phyloP scores from a whole-genome alignment of 768 basidiomycete genomes.

The Mycena latifolia region DNA sequence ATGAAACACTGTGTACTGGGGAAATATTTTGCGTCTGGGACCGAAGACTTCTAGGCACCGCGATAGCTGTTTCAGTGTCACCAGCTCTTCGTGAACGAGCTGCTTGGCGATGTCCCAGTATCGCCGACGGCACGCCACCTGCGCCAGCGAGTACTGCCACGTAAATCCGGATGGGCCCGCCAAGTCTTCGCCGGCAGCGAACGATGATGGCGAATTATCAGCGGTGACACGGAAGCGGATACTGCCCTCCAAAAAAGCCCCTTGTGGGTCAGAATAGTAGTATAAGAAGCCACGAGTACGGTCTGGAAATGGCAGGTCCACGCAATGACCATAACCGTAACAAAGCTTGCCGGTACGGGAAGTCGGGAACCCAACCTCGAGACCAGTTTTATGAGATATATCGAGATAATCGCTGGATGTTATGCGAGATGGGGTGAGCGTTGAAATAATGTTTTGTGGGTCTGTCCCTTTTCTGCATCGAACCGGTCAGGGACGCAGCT shows the following conservation, averaged over 20 bases:
- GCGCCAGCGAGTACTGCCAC: neutral
- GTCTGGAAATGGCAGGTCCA: neutral
- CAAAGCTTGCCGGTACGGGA: too few relatives aligned
- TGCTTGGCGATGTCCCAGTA: neutral
- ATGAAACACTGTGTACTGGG: neutral
- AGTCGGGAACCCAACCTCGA: too few relatives aligned
- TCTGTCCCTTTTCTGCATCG: too few relatives aligned
- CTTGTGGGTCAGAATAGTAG: neutral
- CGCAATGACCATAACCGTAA: too few relatives aligned
- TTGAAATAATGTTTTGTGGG: too few relatives aligned
- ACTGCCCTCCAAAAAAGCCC: neutral
- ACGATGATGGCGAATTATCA: neutral
- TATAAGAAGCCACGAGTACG: conserved; percentile 1
- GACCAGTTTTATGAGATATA: too few relatives aligned
- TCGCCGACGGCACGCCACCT: neutral
- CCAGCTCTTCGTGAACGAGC: neutral
- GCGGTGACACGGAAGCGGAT: conserved; percentile 8
- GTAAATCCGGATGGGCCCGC: neutral
- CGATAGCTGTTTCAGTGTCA: neutral
- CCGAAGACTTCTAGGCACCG: neutral
- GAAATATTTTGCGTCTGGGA: neutral
- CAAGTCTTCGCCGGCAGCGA: neutral
- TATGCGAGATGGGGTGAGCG: too few relatives aligned
- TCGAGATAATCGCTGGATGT: too few relatives aligned
- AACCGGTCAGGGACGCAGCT: too few relatives aligned